Percentiles rank a stretch among this genome's conserved stretches.
Conservation (phyloP, 163 green algal genomes). For the Trebouxia gelatinosa region DNA sequence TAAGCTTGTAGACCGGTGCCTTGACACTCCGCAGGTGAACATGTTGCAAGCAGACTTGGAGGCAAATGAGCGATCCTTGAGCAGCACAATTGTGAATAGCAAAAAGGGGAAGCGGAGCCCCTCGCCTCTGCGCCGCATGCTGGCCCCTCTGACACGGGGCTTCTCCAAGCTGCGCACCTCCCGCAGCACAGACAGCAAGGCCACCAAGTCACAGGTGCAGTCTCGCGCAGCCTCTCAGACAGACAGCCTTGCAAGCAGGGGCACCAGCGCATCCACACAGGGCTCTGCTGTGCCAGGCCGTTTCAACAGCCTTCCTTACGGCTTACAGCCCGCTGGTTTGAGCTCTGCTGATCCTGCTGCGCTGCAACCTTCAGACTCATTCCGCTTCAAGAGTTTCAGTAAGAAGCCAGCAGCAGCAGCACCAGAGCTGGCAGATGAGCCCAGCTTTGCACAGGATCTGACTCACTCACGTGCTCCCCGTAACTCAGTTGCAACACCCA, state of each 20-base stretch:
- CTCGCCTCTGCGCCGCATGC: conserved; percentile 4
- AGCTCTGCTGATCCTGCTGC: not conserved
- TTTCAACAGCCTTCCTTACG: conserved; percentile 8
- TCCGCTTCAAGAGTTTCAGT: conserved; percentile 6
- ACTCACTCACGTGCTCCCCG: too few relatives aligned
- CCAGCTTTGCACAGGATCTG: conserved; percentile 21
- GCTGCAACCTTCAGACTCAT: not conserved
- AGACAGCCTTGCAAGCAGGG: conserved; percentile 16
- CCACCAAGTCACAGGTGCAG: conserved; percentile 1
- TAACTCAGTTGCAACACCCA: too few relatives aligned
- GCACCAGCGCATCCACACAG: conserved; percentile 7
- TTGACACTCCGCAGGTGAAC: too few relatives aligned
- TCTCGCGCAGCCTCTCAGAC: not conserved
- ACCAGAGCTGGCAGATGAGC: conserved; percentile 6
- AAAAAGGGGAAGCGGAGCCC: conserved; percentile 8
- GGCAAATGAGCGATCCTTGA: too few relatives aligned
- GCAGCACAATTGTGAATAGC: too few relatives aligned
- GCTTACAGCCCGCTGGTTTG: not conserved
- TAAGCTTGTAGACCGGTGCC: too few relatives aligned
- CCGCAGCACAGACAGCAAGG: conserved; percentile 15
- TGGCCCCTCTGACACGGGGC: not conserved
- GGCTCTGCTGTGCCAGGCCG: not conserved
- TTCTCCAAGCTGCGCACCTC: conserved; percentile 26
- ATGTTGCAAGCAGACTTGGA: too few relatives aligned
- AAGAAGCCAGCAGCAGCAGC: not conserved